Conservation (phyloP, 305 asterid species). For the Stenogyne calaminthoides region DNA sequence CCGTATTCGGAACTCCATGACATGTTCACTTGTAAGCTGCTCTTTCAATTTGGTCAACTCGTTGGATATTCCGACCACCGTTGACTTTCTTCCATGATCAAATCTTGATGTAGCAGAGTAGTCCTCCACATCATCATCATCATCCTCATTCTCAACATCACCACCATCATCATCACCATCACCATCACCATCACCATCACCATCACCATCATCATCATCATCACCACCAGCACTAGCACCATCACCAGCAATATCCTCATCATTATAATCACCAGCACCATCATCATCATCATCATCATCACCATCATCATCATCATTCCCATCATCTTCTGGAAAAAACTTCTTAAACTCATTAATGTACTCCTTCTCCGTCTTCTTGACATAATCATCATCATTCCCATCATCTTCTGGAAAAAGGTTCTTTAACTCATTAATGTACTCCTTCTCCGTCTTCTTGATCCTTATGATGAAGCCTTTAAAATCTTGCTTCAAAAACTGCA, state of each 20-base stretch:
- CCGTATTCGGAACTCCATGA: neutral
- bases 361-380: neutral
- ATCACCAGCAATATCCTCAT: neutral
- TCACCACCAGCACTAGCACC: neutral
- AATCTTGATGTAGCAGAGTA: neutral
- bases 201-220: neutral
- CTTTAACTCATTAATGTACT: neutral
- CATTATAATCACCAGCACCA: neutral
- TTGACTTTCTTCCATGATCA: neutral
- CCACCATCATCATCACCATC: neutral
- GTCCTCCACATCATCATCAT: neutral
- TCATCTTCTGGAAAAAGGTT: neutral
- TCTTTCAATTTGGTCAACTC: neutral
- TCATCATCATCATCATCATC: no score
- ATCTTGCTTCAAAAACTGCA: neutral
- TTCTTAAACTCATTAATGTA: neutral
- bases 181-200: neutral
- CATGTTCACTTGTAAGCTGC: neutral
- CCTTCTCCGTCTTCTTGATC: neutral
- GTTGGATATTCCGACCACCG: neutral
- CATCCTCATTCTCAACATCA: no score
- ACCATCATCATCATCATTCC: no score
- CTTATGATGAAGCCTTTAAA: neutral
- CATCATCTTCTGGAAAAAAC: no score
- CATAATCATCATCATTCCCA: no score